phyloP scores from a whole-genome alignment of 2,329 filamentous ascomycete species.

The Aureobasidium sp. region DNA sequence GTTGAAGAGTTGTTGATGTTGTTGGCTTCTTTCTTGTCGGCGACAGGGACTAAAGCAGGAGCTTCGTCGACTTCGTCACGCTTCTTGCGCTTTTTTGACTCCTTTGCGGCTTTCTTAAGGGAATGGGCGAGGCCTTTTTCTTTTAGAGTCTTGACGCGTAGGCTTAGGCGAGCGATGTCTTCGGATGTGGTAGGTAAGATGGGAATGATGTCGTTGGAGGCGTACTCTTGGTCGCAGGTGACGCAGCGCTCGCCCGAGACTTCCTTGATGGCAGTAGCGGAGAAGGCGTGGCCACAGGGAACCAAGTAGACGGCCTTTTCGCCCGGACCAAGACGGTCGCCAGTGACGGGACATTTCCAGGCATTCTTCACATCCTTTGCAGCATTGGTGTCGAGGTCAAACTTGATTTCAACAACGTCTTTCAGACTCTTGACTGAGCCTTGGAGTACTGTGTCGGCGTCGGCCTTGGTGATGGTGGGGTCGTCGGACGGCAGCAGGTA shows the following conservation, averaged over 20 bases:
- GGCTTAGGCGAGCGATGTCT: slow-evolving; percentile 59
- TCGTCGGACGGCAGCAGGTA: slow-evolving; percentile 50
- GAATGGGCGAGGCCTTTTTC: slow-evolving; percentile 72
- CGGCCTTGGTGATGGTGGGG: slow-evolving; percentile 37
- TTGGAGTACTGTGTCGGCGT: slow-evolving; percentile 53
- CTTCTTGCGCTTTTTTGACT: slow-evolving; percentile 56
- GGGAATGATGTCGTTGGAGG: slow-evolving; percentile 66
- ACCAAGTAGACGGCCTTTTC: slow-evolving; percentile 76
- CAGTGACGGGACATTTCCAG: slow-evolving; percentile 79
- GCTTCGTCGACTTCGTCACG: slow-evolving; percentile 33
- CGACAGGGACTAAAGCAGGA: not conserved
- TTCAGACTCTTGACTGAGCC: slow-evolving; percentile 66
- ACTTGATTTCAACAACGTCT: slow-evolving; percentile 80
- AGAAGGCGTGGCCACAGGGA: slow-evolving; percentile 91
- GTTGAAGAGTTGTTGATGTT: slow-evolving; percentile 85
- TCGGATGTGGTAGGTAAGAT: slow-evolving; percentile 64
- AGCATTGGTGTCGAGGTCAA: slow-evolving; percentile 47
- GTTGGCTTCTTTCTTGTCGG: slow-evolving; percentile 21
- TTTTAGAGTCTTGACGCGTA: slow-evolving; percentile 59
- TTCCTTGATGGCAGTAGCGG: slow-evolving; percentile 66
- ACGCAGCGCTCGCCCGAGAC: slow-evolving; percentile 51
- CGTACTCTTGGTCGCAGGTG: slow-evolving; percentile 64
- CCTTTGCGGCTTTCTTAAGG: slow-evolving; percentile 65
- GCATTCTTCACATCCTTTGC: slow-evolving; percentile 38
- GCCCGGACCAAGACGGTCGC: slow-evolving; percentile 68